Evolutionary conservation across 2,329 filamentous ascomycete species (phyloP), one percentile per base, ranked within the genome.

Genomic region (Dactylonectria macrodidyma): DNA sequence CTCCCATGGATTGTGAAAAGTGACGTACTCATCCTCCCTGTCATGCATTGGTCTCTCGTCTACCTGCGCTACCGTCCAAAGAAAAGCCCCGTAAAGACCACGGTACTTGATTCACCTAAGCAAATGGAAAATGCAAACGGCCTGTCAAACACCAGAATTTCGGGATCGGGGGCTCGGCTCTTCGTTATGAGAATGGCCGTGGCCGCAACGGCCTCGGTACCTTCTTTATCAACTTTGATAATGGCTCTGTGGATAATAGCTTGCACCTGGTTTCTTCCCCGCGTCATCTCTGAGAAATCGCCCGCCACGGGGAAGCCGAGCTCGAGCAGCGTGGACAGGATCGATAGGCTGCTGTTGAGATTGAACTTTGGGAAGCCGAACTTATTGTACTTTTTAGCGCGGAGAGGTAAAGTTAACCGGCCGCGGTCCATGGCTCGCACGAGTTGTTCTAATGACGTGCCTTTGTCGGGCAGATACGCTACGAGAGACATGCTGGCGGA

Each of bases 351-450:
- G 30, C 16, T 52, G 30, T 52, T 30, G 9, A 52, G 30, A 30
- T 22, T 36, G n/a, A 52, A 52, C 50, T 52, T 52, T 10, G 50
- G 50, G 11, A 52, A 52, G 30, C 50, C 50, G 19, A 52, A 52
- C 30, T 52, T 52, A 30, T 52, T 30, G 30, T 52, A 52, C 16
- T 36, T 52, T 52, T 36, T 52, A 9, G 30, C n/a, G 16, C 50
- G 50, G 50, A 52, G 22, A 6, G 30, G 30, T 3, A 34, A 22
- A 7, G 50, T 8, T 4, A 10, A 16, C 50, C 8, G 50, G 9
- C 30, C 11, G 33, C 33, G 50, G 33, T 36, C 33, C 50, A 54
- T 54, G 33, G n/a, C 9, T 22, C 3, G 16, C 7, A 54, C 11
- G n/a, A 54, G 50, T 14, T 54, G 30, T 3, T 54, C 9, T 3